Evolutionary conservation across 2,329 filamentous ascomycete species (phyloP).

Genomic region (Grosmannia huntii): DNA sequence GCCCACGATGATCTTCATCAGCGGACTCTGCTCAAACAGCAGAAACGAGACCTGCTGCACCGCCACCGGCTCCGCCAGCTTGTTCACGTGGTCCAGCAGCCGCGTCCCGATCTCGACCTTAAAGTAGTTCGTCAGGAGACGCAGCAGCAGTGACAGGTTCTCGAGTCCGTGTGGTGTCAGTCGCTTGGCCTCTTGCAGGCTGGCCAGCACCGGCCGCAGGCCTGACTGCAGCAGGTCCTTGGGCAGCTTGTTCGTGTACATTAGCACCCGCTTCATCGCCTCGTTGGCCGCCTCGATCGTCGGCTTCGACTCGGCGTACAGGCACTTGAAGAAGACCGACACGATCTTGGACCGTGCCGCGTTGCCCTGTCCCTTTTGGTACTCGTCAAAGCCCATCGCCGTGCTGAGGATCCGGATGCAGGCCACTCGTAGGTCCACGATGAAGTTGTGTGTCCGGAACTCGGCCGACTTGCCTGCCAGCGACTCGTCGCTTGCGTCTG

Average conservation of each 20-base stretch:
- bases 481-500: conserved; percentile 88
- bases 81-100: conserved; percentile 86
- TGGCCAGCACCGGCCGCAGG: conserved; percentile 87
- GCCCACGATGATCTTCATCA: conserved; percentile 89
- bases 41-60: conserved; percentile 90
- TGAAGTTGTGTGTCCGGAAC: conserved; percentile 89
- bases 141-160: conserved; percentile 77
- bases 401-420: conserved; percentile 89
- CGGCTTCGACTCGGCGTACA: conserved; percentile 84
- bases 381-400: conserved; percentile 87
- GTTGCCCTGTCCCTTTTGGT: conserved; percentile 62
- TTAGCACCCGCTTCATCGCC: conserved; percentile 75
- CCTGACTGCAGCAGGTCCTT: conserved; percentile 94
- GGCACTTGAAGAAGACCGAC: conserved; percentile 91
- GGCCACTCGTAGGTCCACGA: conserved; percentile 80
- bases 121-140: conserved; percentile 93
- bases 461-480: conserved; percentile 87
- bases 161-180: conserved; percentile 82
- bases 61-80: conserved; percentile 67
- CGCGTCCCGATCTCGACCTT: conserved; percentile 95
- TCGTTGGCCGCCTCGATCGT: conserved; percentile 91
- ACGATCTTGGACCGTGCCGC: conserved; percentile 62
- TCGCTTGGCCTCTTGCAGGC: conserved; percentile 84
- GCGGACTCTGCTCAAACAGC: conserved; percentile 80
- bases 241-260: conserved; percentile 79